phyloP scores from a whole-genome alignment of 2,329 filamentous ascomycete species.

The Aspergillaceae sp. region DNA sequence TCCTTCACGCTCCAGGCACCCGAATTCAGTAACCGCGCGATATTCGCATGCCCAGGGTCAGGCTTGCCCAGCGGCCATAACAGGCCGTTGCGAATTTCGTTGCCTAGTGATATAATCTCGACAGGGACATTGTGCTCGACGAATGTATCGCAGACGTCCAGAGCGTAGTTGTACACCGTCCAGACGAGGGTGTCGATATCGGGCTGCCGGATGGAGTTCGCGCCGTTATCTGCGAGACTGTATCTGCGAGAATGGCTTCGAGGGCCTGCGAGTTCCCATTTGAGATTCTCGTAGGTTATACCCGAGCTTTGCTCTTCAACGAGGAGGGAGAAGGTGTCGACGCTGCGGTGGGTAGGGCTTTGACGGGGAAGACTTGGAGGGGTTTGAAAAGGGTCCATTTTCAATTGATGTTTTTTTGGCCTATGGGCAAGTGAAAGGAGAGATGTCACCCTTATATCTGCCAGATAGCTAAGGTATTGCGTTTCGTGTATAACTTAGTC shows the following conservation, averaged over 20 bases:
- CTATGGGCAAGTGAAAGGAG: no score
- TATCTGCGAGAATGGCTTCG: conserved; percentile 53
- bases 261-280: conserved; percentile 47
- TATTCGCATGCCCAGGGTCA: conserved; percentile 46
- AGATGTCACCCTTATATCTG: no score
- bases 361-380: no score
- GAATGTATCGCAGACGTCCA: conserved; percentile 54
- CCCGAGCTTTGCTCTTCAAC: conserved; percentile 53
- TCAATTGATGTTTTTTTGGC: no score
- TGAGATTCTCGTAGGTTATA: conserved; percentile 50
- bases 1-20: conserved; percentile 58
- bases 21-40: conserved; percentile 56
- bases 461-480: no score
- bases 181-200: conserved; percentile 51
- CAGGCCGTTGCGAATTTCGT: conserved; percentile 61
- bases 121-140: conserved; percentile 47
- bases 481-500: no score
- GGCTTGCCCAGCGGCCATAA: conserved; percentile 56
- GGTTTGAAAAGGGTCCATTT: no score
- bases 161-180: conserved; percentile 62
- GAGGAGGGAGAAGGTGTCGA: conserved; percentile 61
- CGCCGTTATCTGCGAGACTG: conserved; percentile 50
- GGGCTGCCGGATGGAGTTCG: conserved; percentile 61
- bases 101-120: conserved; percentile 61
- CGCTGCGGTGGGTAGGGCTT: conserved; percentile 56